Evolutionary conservation across 371 early-diverging fungal species (phyloP), one percentile per base, ranked within the genome.

Genomic region (Mortierella sp.): DNA sequence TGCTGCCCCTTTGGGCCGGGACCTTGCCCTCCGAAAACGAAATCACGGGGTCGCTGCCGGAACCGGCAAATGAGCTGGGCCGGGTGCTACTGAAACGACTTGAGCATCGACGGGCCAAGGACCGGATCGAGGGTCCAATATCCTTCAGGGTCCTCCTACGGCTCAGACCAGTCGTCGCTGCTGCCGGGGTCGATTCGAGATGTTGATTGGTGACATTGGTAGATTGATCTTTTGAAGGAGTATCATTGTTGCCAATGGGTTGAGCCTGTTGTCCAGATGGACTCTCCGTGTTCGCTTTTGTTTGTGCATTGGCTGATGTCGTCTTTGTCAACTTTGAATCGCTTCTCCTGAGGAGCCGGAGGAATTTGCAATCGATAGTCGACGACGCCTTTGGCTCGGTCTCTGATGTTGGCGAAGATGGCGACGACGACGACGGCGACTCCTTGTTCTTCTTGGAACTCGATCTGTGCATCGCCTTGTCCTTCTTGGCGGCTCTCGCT

Each of bases 71-170:
- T 4, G 82, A 81, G 40, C 48, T 71, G 52, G 82, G 77, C 4
- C 82, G 81, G 40, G 44, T 43, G 31, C 52, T 61, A 16, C 73
- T 50, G 55, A 81, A 73, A 10, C 81, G 81, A 31, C 70, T 52
- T 2, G 81, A 81, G 68, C 68, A 81, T 34, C 71, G 82, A 40
- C 78, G 70, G 10, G 82, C 82, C 29, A 81, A 64, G 29, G 78
- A 77, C 5, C 71, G 63, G 11, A 81, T 41, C 4, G 79, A 77
- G 5, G 80, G 70, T 16, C 48, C 74, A 45, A 71, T 61, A 26
- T 74, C 64, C 52, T 77, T 81, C 26, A 81, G 43, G 2, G 82
- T 81, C 69, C 40, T 74, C 24, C 37, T 77, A 14, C 81, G 70
- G 5, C 43, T 50, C 45, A 77, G 16, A 1, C 63, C 37, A 2